Base-by-base conservation (phyloP, 495 filamentous ascomycete genomes). In the Pyronema domesticum region DNA sequence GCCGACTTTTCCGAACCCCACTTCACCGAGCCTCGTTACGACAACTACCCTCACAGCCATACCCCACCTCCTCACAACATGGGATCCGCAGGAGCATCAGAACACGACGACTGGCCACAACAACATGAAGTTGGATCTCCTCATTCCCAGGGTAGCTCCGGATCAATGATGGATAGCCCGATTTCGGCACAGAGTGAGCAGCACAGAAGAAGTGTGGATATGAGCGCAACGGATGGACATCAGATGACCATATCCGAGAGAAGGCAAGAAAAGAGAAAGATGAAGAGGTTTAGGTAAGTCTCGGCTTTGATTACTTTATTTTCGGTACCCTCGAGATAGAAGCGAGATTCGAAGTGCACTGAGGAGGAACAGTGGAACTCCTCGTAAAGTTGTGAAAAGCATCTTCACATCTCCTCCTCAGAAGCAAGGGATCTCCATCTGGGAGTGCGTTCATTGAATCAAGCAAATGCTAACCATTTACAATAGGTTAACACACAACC, bases 261-360 rank as follows among this genome's bases (percentile, higher is more conserved):
- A 55, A 75, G 80, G 15, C 82, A 81, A 34, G 85, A 91, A 58
- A 83, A 88, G 65, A 80, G 88, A 61, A 95, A 94, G 68, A 93
- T 91, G 86, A 95, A 94, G 73, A 77, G 89, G 55, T 94, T 94
- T 61, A 79, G 88, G 88, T 94, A 75, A 60, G 79, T 60, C 53
- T 43, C 48, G 45, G 10, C 23, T 45, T 59, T 54, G 13, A 46
- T 55, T 53, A 55, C 55, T 42, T 59, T 37, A 44, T 40, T 43
- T 43, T 49, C 48, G 53, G 51, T 58, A 46, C 49, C 5, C 23
- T 30, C 23, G 23, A 30, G 23, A 30, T 30, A 30, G 23, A 30
- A 30, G 57, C 47, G 3, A 61, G 55, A 53, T 61, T 48, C 53
- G 45, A 57, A 52, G 51, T 58, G 55, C 55, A 43, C 34, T 55